Percentiles rank a stretch among this genome's conserved stretches.
Conservation (phyloP, 164 flowering plant genomes). For the Amborella trichopoda region DNA sequence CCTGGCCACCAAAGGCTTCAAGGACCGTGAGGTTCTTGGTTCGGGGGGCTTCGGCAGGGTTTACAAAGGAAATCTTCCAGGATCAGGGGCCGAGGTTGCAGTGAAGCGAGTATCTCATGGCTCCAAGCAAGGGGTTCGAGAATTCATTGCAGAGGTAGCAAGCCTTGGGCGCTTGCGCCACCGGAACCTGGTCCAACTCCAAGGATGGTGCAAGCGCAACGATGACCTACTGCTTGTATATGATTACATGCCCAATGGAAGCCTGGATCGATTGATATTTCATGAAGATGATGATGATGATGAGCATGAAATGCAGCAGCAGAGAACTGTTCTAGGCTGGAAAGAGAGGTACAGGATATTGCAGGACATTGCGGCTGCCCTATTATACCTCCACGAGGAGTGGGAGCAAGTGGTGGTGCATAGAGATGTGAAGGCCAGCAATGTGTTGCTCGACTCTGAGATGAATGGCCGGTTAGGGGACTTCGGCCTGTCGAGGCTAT, state of each 20-base stretch:
- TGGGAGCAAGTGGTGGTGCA: constrained; percentile 47
- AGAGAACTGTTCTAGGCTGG: constrained; percentile 19
- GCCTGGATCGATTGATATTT: constrained; percentile 28
- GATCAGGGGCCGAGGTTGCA: constrained; percentile 20
- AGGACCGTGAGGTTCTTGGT: constrained; percentile 16
- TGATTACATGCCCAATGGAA: constrained; percentile 40
- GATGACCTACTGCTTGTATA: constrained; percentile 32
- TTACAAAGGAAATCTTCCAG: constrained; percentile 26
- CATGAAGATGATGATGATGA: too few species aligned
- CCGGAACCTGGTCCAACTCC: constrained; percentile 32
- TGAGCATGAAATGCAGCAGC: too few species aligned
- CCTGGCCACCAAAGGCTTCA: constrained; percentile 19
- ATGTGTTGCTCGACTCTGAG: constrained; percentile 32
- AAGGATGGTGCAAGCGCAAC: constrained; percentile 31
- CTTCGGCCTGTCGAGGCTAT: constrained; percentile 35
- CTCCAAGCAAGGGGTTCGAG: constrained; percentile 27
- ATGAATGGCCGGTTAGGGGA: constrained; percentile 22
- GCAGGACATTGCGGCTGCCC: constrained; percentile 7
- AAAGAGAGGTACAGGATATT: constrained; percentile 9
- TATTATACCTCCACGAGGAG: constrained; percentile 33
- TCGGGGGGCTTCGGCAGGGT: constrained; percentile 34
- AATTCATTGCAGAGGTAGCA: constrained; percentile 31
- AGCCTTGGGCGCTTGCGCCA: constrained; percentile 35
- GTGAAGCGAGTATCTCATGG: constrained; percentile 34
- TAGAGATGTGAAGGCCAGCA: constrained; percentile 37